phyloP scores from a whole-genome alignment of 108 stramenopile genomes.

The Skeletonema marinoi region DNA sequence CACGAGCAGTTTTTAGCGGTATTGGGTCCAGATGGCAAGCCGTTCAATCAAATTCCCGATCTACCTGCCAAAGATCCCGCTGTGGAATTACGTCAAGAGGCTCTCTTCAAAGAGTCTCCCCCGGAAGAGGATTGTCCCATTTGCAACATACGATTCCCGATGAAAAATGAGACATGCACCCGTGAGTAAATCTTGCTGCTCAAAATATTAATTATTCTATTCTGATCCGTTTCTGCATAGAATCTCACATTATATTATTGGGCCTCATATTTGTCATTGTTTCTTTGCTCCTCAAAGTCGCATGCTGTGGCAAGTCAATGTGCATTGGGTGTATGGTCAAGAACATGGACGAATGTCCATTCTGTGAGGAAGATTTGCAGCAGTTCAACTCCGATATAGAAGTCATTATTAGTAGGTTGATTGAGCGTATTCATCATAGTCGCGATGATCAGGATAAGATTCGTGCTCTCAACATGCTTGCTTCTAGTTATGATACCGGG shows the following conservation, averaged over 20 bases:
- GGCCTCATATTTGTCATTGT: too few species aligned
- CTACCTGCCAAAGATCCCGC: background rate
- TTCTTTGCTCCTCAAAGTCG: too few species aligned
- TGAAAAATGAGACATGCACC: background rate
- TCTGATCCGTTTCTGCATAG: too few species aligned
- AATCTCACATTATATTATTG: too few species aligned
- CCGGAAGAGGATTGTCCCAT: conserved; percentile 14
- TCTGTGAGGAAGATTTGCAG: background rate
- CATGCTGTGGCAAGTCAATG: background rate
- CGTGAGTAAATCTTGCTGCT: background rate
- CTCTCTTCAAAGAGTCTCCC: conserved; percentile 10
- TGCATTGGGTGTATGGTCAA: background rate
- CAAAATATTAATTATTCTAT: background rate
- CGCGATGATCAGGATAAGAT: background rate
- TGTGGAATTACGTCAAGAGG: background rate
- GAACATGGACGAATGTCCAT: background rate
- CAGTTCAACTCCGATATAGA: too few species aligned
- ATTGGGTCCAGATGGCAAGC: background rate
- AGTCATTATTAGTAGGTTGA: background rate
- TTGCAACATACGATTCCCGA: background rate
- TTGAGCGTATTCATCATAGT: background rate
- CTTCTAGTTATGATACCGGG: background rate
- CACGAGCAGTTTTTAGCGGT: background rate
- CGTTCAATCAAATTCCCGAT: background rate
- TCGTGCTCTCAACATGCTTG: background rate